Percentiles rank a stretch among this genome's conserved stretches.
These are phyloP conservation scores for Vaccinium macrocarpon DNA, from an alignment of 148 eudicot genomes.

Conservation along the genomic window DNA sequence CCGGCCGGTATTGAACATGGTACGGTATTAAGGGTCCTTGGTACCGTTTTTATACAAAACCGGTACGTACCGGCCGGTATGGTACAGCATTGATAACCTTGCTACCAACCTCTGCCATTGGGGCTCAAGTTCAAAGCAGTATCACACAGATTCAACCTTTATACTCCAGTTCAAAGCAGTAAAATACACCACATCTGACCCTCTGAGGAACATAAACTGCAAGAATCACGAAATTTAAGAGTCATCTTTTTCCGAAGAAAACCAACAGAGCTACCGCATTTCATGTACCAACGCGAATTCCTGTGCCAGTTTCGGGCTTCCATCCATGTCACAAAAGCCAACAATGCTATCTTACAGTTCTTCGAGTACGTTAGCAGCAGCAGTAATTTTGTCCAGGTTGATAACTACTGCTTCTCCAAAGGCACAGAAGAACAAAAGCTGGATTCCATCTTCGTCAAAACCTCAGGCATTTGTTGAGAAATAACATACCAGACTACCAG, in stretches of 20 bases:
- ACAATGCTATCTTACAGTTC: not conserved
- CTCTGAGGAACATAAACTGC: not conserved
- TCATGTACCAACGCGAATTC: not conserved
- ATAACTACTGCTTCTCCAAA: not conserved
- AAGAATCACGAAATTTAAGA: not conserved
- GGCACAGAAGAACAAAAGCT: not conserved
- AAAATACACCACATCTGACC: too few relatives aligned
- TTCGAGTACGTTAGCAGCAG: not conserved
- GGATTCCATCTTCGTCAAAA: not conserved
- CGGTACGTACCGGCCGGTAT: too few relatives aligned
- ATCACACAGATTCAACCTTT: too few relatives aligned
- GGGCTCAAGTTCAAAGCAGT: not conserved
- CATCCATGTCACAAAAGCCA: not conserved
- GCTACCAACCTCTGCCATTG: not conserved
- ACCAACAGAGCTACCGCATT: not conserved
- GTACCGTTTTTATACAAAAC: too few relatives aligned
- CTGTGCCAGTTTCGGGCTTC: not conserved
- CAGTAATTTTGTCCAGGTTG: not conserved
- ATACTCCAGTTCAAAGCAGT: too few relatives aligned
- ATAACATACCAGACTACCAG: conserved; percentile 1
- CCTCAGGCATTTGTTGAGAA: not conserved
- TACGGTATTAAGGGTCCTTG: too few relatives aligned
- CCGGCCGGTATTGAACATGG: too few relatives aligned
- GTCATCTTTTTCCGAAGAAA: not conserved
- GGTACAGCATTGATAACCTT: too few relatives aligned